Base-by-base conservation (phyloP, 768 basidiomycete species). In the Scleroderma citrinum region DNA sequence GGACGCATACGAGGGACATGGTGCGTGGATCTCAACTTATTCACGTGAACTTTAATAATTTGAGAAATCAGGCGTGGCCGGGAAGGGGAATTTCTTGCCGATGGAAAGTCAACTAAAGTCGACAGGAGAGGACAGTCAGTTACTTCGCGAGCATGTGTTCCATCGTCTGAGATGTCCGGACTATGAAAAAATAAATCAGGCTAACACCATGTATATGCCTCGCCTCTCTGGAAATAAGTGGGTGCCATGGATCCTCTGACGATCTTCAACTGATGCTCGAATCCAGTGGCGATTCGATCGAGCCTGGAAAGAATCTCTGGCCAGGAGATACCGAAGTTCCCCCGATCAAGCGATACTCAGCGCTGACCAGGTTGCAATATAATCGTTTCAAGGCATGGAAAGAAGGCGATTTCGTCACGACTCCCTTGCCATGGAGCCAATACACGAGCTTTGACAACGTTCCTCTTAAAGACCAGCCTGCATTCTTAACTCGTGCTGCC, bases 1-100 rank as follows among this genome's bases (percentile, higher is more conserved):
- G 5, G 48, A 60, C 36, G 65, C 59, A 13, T 54, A 57, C 40
- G 52, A 60, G n/a, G 66, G 68, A n/a, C 68, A 69, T 42, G 64
- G 68, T 67, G 23, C 2, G 49, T 47, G 14, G 19, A 44, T 31
- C 36, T 6, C 35, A 36, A n/a, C n/a, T n/a, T 30, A 24, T 41
- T 10, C 30, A 20, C 13, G 16, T 19, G 19, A 46, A 21, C 37
- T 29, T 21, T 21, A 37, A n/a, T n/a, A n/a, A n/a, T n/a, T n/a
- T n/a, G n/a, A 48, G 12, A 50, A 50, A 35, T 35, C 38, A 37
- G 52, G 46, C 36, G 51, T 50, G 42, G 34, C 35, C n/a, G 47
- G 56, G 30, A 47, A 44, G 12, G 59, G 55, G n/a, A 56, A 53
- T 44, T 60, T 54, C 32, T 39, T 56, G 52, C 35, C 47, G 34